These are phyloP conservation scores for Ganoderma boninense DNA, from an alignment of 1,284 basidiomycete genomes.

Conservation along the genomic window DNA sequence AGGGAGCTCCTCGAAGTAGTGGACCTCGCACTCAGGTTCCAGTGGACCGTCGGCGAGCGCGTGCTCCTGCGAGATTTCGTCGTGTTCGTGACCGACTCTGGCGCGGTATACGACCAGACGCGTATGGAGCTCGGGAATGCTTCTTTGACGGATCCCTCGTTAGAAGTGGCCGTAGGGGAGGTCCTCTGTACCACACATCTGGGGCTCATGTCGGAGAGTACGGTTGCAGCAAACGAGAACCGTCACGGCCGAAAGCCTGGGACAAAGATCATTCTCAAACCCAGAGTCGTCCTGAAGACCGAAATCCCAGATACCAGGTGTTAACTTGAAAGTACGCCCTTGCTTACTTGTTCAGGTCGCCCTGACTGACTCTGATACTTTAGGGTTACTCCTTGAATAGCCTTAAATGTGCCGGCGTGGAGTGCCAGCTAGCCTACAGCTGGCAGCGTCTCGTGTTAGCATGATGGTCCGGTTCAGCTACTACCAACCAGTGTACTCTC, in stretches of 20 bases:
- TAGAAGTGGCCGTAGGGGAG: constrained; percentile 25
- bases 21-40: constrained; percentile 51
- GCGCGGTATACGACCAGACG: constrained; percentile 45
- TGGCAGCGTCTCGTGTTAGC: not conserved
- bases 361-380: not conserved
- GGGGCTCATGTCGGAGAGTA: constrained; percentile 42
- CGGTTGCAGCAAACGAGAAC: constrained; percentile 23
- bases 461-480: not conserved
- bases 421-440: too few relatives aligned
- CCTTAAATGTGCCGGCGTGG: too few relatives aligned
- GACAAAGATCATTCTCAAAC: constrained; percentile 37
- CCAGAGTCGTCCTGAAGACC: constrained; percentile 41
- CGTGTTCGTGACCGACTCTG: constrained; percentile 43
- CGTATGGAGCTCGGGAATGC: constrained; percentile 55
- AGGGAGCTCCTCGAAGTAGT: constrained; percentile 52
- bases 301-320: not conserved
- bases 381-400: too few relatives aligned
- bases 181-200: constrained; percentile 49
- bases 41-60: constrained; percentile 61
- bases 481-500: not conserved
- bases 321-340: not conserved
- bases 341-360: not conserved
- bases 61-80: constrained; percentile 55
- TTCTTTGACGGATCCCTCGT: constrained; percentile 13
- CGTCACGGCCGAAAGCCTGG: constrained; percentile 17